These are phyloP conservation scores for Cutaneotrichosporon curvatum DNA, from an alignment of 1,284 basidiomycete genomes.

Conservation along the genomic window DNA sequence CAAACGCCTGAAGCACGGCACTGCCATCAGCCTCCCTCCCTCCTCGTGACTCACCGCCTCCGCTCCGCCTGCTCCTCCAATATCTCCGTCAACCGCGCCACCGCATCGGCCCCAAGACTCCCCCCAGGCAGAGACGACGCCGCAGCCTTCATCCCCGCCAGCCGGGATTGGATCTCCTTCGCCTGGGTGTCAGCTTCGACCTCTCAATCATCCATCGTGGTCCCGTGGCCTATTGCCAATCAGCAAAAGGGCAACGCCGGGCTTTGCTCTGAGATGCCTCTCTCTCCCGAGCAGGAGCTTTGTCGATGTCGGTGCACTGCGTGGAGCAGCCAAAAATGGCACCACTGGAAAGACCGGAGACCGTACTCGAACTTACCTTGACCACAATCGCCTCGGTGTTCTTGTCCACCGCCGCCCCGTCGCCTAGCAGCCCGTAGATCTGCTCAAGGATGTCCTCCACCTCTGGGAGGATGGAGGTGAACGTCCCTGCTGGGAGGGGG, in stretches of 20 bases:
- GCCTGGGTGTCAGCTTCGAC: constrained; percentile 1
- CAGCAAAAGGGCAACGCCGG: too few relatives aligned
- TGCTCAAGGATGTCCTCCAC: constrained; percentile 14
- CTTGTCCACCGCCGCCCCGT: not conserved
- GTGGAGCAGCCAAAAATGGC: too few relatives aligned
- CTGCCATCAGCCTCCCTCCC: constrained; percentile 1
- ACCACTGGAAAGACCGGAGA: too few relatives aligned
- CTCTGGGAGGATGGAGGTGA: constrained; percentile 9
- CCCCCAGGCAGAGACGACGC: constrained; percentile 12
- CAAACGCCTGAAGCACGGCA: constrained; percentile 2
- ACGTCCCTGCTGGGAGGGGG: constrained; percentile 8
- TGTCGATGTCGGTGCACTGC: too few relatives aligned
- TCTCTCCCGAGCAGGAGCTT: too few relatives aligned
- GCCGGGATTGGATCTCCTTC: constrained; percentile 4
- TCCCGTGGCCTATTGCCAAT: too few relatives aligned
- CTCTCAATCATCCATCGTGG: too few relatives aligned
- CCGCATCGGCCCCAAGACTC: constrained; percentile 9
- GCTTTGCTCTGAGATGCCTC: too few relatives aligned
- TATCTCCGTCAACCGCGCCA: constrained; percentile 5
- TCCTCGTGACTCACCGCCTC: constrained; percentile 4
- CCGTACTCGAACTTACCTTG: constrained; percentile 13
- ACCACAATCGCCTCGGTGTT: constrained; percentile 5
- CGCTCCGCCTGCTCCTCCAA: constrained; percentile 9
- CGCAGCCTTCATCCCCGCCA: constrained; percentile 6
- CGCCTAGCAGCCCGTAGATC: constrained; percentile 10